These are phyloP conservation scores for Phlyctochytrium planicorne DNA, from an alignment of 192 early-diverging fungal species.

Conservation along the genomic window DNA sequence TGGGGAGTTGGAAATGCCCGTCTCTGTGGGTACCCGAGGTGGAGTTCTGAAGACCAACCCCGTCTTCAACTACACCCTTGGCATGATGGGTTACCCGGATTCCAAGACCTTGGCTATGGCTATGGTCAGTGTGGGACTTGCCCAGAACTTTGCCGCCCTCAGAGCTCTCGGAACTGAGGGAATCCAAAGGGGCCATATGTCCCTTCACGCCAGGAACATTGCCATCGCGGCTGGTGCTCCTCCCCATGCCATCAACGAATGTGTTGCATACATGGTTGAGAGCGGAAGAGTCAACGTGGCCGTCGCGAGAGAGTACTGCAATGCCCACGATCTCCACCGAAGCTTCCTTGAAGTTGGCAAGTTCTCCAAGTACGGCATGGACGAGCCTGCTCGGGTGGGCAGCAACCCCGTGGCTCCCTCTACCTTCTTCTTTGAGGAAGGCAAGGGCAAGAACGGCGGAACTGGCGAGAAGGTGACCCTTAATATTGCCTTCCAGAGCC, in stretches of 20 bases:
- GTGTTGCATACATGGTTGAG: conserved; percentile 69
- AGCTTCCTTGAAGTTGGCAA: too few relatives aligned
- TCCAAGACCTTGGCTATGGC: conserved; percentile 63
- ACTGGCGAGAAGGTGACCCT: conserved; percentile 32
- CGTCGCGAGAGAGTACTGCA: conserved; percentile 60
- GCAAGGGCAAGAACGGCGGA: not conserved
- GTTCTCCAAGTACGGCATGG: conserved; percentile 8
- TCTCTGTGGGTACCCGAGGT: conserved; percentile 73
- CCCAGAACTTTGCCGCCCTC: conserved; percentile 80
- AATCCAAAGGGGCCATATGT: conserved; percentile 75
- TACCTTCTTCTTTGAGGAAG: conserved; percentile 44
- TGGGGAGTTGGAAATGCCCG: conserved; percentile 67
- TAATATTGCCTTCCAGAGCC: conserved; percentile 55
- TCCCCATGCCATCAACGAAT: conserved; percentile 60
- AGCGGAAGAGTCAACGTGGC: conserved; percentile 57
- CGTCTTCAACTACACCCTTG: conserved; percentile 64
- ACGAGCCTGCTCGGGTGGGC: conserved; percentile 20
- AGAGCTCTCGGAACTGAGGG: conserved; percentile 71
- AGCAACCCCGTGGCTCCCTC: conserved; percentile 34
- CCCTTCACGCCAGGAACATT: conserved; percentile 42
- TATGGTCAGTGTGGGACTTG: conserved; percentile 67
- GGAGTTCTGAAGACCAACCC: conserved; percentile 74
- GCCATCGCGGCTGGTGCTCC: conserved; percentile 71
- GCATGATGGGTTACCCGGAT: conserved; percentile 63
- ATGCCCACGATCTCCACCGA: conserved; percentile 46